These are phyloP conservation scores for Plasmodium gaboni DNA, from an alignment of 169 alveolate species.

Conservation along the genomic window DNA sequence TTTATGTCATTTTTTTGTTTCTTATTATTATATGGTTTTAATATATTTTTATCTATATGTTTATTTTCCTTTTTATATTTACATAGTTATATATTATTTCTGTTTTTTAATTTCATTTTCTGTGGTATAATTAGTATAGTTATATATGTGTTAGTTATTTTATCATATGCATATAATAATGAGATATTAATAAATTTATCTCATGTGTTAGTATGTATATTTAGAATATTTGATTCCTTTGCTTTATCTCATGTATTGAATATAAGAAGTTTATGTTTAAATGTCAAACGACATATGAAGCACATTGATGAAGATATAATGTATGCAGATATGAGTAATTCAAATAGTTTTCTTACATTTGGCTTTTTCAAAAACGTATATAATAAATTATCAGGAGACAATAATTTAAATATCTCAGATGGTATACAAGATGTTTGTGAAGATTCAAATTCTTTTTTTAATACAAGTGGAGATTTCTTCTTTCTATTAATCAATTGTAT, in stretches of 20 bases:
- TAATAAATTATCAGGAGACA: no score
- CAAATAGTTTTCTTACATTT: not conserved
- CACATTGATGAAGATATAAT: slow-evolving; percentile 9
- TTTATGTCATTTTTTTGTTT: slow-evolving; percentile 34
- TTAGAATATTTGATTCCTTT: slow-evolving; percentile 62
- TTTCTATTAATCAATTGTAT: slow-evolving; percentile 39
- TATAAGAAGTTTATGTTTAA: slow-evolving; percentile 43
- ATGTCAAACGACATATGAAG: slow-evolving; percentile 34
- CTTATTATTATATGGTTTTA: slow-evolving; percentile 49
- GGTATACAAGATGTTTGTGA: slow-evolving; percentile 8
- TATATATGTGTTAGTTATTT: slow-evolving; percentile 49
- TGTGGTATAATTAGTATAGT: slow-evolving; percentile 60
- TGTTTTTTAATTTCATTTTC: slow-evolving; percentile 62
- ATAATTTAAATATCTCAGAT: not conserved
- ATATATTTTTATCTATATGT: slow-evolving; percentile 46
- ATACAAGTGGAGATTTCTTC: slow-evolving; percentile 42
- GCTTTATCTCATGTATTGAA: slow-evolving; percentile 50
- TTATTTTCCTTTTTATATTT: slow-evolving; percentile 53
- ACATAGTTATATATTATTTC: slow-evolving; percentile 61
- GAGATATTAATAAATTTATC: slow-evolving; percentile 25
- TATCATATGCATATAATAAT: slow-evolving; percentile 64
- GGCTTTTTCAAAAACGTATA: no score
- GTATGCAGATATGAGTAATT: not conserved
- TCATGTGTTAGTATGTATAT: slow-evolving; percentile 54
- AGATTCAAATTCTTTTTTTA: slow-evolving; percentile 25